These are phyloP conservation scores for Oryza meridionalis DNA, from an alignment of 176 grass and related monocot genomes.

Conservation along the genomic window DNA sequence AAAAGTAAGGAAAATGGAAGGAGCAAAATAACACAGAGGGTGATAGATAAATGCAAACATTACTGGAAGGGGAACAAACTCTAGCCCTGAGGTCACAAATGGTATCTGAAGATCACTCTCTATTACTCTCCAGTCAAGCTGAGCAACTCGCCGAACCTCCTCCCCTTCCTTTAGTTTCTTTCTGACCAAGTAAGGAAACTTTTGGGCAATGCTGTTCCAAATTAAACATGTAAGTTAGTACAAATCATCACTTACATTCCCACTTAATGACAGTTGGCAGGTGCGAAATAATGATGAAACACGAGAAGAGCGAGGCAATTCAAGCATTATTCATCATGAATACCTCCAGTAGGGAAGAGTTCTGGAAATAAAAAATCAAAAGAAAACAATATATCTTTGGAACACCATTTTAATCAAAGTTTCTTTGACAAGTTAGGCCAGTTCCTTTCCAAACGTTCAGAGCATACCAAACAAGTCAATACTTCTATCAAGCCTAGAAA, in stretches of 20 bases:
- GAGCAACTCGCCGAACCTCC: constrained; percentile 81
- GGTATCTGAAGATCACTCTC: constrained; percentile 67
- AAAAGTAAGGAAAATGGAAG: constrained; percentile 9
- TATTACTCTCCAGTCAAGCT: constrained; percentile 95
- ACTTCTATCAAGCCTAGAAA: constrained; percentile 16
- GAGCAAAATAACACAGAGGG: constrained; percentile 31
- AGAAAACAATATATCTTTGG: neutral
- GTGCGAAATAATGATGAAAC: neutral
- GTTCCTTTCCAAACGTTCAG: neutral
- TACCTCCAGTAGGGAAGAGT: neutral
- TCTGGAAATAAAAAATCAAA: neutral
- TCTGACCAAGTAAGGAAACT: constrained; percentile 86
- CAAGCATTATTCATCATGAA: neutral
- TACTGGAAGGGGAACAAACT: constrained; percentile 95
- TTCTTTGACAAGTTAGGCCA: neutral
- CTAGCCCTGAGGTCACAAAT: constrained; percentile 75
- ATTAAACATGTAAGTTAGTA: constrained; percentile 34
- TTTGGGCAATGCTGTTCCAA: constrained; percentile 72
- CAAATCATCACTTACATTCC: constrained; percentile 26
- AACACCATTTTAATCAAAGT: neutral
- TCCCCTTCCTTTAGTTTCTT: constrained; percentile 86
- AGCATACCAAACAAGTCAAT: neutral
- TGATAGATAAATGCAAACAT: constrained; percentile 12
- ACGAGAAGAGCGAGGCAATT: neutral
- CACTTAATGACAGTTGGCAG: neutral